A percentile compares a stretch with the other conserved stretches of the same genome.
Evolutionary conservation across 2,329 filamentous ascomycete genomes (phyloP).

Genomic region (Trichoderma pleuroti): DNA sequence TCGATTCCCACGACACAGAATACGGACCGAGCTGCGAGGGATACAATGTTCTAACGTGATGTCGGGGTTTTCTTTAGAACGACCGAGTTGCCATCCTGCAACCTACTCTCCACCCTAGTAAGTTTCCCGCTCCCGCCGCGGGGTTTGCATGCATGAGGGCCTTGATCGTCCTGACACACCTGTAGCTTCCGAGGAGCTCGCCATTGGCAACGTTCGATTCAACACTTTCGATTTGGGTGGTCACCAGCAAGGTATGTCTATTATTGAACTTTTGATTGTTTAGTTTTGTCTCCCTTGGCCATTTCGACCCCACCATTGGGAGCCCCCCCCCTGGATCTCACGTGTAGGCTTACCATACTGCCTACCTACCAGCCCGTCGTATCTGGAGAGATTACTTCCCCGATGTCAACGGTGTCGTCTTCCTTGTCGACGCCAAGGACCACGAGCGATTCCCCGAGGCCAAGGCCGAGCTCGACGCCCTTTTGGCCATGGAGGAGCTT

Average conservation of each 20-base stretch:
- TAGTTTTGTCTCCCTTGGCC: neutral
- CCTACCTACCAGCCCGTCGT: constrained; percentile 63
- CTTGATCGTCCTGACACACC: constrained; percentile 20
- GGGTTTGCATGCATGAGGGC: neutral
- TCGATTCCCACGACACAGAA: neutral
- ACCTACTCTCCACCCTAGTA: constrained; percentile 88
- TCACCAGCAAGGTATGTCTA: constrained; percentile 74
- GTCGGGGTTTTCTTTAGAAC: constrained; percentile 57
- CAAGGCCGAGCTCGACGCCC: constrained; percentile 94
- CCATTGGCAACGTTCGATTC: constrained; percentile 90
- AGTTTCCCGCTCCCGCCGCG: constrained; percentile 34
- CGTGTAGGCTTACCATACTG: neutral
- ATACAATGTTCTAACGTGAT: constrained; percentile 25
- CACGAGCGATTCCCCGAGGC: constrained; percentile 90
- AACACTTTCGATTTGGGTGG: constrained; percentile 92
- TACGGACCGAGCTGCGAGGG: neutral
- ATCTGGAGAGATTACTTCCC: constrained; percentile 98
- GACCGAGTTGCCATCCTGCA: constrained; percentile 88
- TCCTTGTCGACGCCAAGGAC: constrained; percentile 97
- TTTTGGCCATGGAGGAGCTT: constrained; percentile 95
- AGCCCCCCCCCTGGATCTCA: neutral
- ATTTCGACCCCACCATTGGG: neutral
- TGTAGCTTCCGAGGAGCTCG: constrained; percentile 81
- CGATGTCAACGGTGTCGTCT: constrained; percentile 93
- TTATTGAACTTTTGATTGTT: neutral